Evolutionary conservation across 2,329 filamentous ascomycete genomes (phyloP).

Genomic region (Diaporthe batatas): DNA sequence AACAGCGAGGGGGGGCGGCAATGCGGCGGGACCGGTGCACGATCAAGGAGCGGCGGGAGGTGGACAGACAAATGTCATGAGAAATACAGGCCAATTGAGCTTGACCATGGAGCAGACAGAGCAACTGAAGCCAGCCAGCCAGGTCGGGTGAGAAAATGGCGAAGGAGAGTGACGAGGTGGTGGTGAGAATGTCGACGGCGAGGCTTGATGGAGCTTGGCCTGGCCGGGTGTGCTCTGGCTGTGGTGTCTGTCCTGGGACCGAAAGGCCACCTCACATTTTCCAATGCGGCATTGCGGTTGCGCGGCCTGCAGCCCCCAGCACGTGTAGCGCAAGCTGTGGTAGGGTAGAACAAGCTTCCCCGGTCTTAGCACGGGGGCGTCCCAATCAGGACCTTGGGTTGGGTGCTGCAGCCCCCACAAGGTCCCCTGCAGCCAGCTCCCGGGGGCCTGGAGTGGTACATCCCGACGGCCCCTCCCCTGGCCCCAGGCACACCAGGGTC

Average conservation of each 20-base stretch:
- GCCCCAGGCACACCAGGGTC: background rate
- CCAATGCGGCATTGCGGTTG: slow-evolving; percentile 1
- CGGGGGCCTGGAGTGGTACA: slow-evolving; percentile 26
- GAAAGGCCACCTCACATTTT: slow-evolving; percentile 38
- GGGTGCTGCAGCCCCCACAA: slow-evolving; percentile 10
- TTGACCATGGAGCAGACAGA: slow-evolving; percentile 30
- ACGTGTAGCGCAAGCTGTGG: slow-evolving; percentile 16
- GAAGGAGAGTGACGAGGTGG: slow-evolving; percentile 8
- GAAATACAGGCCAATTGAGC: slow-evolving; percentile 10
- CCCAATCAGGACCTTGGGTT: slow-evolving; percentile 34
- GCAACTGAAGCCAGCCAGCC: slow-evolving; percentile 22
- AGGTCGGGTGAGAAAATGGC: background rate
- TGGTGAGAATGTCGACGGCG: slow-evolving; percentile 1
- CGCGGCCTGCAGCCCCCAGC: slow-evolving; percentile 24
- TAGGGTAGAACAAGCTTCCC: slow-evolving; percentile 22
- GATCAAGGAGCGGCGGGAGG: slow-evolving; percentile 34
- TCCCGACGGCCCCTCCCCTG: slow-evolving; percentile 25
- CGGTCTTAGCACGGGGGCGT: slow-evolving; percentile 21
- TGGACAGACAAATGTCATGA: slow-evolving; percentile 21
- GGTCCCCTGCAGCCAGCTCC: background rate
- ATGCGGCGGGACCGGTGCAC: slow-evolving; percentile 29
- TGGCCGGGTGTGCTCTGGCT: background rate
- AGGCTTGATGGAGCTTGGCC: slow-evolving; percentile 31
- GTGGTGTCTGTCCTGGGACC: background rate
- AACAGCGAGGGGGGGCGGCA: background rate